Base-by-base conservation (phyloP, 2,329 filamentous ascomycete genomes). In the Phoma sp. region DNA sequence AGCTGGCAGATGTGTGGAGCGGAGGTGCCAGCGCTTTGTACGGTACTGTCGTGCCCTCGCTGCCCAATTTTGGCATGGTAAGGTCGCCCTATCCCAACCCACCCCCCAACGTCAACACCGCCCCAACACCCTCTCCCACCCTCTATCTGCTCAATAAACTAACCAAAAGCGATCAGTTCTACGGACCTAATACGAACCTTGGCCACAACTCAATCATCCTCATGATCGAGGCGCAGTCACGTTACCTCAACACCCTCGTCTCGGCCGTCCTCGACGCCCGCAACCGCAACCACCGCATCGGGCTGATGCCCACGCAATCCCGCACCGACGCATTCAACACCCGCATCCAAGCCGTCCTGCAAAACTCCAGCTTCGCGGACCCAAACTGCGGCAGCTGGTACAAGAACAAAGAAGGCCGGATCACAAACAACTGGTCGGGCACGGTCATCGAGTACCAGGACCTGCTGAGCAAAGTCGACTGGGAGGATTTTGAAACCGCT, bases 141-240 rank as follows among this genome's bases (percentile, higher is more conserved):
- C 18, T 18, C 2, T 18, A 18, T 18, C 18, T 18, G 18, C 18
- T 18, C 18, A 18, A 29, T 3, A 6, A 2, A 6, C 27, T 29
- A 7, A 29, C 27, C 27, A 6, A 9, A 2, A 29, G 27, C 18
- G 18, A 18, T 2, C 18, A 18, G 27, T 74, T 85, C 44, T 85
- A 85, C 66, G 83, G 83, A 0, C 83, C 82, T 3, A 86, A 84
- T 66, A 85, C 81, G 2, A 75, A 75, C 14, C 72, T 81, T 49
- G 83, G 80, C 0, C 81, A 83, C 65, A 84, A 83, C 57, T 79
- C 76, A 48, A 85, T 86, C 60, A 82, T 86, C 58, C 73, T 85
- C n/a, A 86, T 85, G 83, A 84, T 86, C 56, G 83, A 86, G 63
- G 78, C 82, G 2, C 83, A 86, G 60, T 77, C 75, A 3, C 76